A percentile compares a stretch with the other conserved stretches of the same genome.
Conservation (phyloP, 345 rosid species). For the Acer saccharum region DNA sequence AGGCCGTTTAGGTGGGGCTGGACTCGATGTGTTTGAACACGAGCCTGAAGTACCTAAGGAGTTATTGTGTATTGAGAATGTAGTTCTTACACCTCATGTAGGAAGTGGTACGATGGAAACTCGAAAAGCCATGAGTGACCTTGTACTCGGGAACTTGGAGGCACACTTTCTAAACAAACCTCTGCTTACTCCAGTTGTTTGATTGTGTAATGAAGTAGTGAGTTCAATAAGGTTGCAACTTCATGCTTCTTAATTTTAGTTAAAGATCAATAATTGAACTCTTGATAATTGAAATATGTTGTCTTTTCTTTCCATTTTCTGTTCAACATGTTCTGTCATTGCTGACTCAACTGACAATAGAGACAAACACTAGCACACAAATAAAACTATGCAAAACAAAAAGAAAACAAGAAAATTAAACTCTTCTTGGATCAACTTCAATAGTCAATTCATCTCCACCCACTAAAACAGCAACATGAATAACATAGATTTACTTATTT, state of each 20-base stretch:
- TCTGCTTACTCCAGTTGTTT: background rate
- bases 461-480: background rate
- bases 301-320: background rate
- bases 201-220: background rate
- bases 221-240: background rate
- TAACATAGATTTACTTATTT: conserved; percentile 45
- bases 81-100: conserved; percentile 45
- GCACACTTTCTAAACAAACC: background rate
- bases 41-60: conserved; percentile 65
- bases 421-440: background rate
- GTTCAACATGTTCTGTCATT: background rate
- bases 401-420: background rate
- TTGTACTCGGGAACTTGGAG: background rate
- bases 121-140: conserved; percentile 45
- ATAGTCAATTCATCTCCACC: background rate
- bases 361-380: background rate
- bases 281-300: background rate
- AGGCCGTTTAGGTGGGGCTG: conserved; percentile 70
- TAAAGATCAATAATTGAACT: background rate
- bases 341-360: background rate
- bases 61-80: conserved; percentile 47
- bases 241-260: too few species aligned
- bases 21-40: conserved; percentile 59
- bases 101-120: conserved; percentile 64
- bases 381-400: background rate